Conservation (phyloP, 768 basidiomycete genomes). For the Boletus coccyginus region DNA sequence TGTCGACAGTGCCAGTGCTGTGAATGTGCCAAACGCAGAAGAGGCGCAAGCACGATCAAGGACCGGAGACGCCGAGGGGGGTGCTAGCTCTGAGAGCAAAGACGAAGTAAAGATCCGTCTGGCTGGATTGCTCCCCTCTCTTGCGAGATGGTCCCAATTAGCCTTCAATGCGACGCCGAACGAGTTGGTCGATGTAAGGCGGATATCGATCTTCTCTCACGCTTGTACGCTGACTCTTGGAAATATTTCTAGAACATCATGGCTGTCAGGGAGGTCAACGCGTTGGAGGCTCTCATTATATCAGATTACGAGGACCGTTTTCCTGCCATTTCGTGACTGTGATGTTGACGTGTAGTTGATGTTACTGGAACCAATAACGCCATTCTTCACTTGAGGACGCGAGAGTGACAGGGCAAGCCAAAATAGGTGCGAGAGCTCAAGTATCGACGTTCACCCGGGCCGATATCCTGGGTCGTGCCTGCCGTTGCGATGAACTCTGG, state of each 20-base stretch:
- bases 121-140: slow-evolving; percentile 76
- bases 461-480: too few species aligned
- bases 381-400: neutral
- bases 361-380: neutral
- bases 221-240: slow-evolving; percentile 4
- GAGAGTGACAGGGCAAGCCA: neutral
- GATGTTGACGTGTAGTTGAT: neutral
- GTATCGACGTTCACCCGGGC: neutral
- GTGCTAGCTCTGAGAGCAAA: neutral
- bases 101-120: slow-evolving; percentile 58
- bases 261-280: slow-evolving; percentile 59
- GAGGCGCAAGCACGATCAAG: slow-evolving; percentile 7
- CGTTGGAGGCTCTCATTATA: slow-evolving; percentile 72
- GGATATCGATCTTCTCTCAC: neutral
- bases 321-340: slow-evolving; percentile 16
- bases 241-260: slow-evolving; percentile 48
- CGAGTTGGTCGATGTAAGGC: slow-evolving; percentile 78
- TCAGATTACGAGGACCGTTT: slow-evolving; percentile 59
- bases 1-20: slow-evolving; percentile 24
- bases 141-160: slow-evolving; percentile 74
- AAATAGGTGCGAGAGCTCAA: neutral
- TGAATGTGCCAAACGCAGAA: slow-evolving; percentile 7
- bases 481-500: too few species aligned
- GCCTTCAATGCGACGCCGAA: slow-evolving; percentile 71
- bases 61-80: slow-evolving; percentile 19